phyloP scores from a whole-genome alignment of 1,284 basidiomycete species.

The Trichosporon asahii region DNA sequence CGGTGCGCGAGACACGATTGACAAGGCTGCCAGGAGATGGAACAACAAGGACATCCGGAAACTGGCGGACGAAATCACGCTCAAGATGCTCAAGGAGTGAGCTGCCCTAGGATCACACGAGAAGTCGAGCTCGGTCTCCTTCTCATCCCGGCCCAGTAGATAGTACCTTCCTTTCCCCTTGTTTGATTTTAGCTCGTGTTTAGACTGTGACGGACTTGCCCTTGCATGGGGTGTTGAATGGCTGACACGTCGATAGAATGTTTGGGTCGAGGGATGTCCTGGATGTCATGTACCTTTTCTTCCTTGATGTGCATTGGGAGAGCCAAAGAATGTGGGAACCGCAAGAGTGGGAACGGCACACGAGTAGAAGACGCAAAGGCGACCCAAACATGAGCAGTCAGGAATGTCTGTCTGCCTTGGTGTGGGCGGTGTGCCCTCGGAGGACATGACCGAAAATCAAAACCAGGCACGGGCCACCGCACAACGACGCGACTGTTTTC shows the following conservation, averaged over 20 bases:
- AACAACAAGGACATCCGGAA: constrained; percentile 60
- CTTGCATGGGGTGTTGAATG: background rate
- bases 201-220: background rate
- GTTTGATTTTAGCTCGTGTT: background rate
- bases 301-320: background rate
- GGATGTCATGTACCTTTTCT: background rate
- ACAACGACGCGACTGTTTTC: constrained; percentile 1
- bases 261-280: background rate
- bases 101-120: background rate
- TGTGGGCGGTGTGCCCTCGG: background rate
- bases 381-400: background rate
- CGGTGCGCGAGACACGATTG: constrained; percentile 58
- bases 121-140: background rate
- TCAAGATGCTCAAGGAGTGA: constrained; percentile 26
- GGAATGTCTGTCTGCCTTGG: background rate
- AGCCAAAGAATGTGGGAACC: background rate
- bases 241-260: background rate
- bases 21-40: constrained; percentile 57
- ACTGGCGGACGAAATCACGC: constrained; percentile 64
- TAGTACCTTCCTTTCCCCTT: background rate
- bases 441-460: constrained; percentile 6
- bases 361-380: background rate
- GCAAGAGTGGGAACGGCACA: background rate
- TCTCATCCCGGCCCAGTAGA: background rate
- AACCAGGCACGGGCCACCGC: background rate